These are phyloP conservation scores for Candida pseudoviswanathii DNA, from an alignment of 1,139 yeast genomes.

Conservation along the genomic window DNA sequence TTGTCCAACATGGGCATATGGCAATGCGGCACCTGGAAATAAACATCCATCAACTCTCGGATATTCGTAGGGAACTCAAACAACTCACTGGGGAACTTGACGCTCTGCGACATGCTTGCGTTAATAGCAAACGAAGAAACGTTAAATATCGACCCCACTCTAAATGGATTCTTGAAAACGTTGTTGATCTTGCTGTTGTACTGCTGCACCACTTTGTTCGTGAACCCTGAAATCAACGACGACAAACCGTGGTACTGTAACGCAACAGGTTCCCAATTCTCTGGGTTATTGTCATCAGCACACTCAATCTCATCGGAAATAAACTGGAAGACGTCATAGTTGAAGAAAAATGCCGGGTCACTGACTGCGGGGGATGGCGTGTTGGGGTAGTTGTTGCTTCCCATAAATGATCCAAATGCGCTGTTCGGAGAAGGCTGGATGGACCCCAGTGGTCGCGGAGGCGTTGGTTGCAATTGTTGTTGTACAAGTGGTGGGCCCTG, in stretches of 20 bases:
- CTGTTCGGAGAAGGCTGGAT: background rate
- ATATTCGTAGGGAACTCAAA: constrained; percentile 22
- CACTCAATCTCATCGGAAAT: constrained; percentile 22
- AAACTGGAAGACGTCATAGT: constrained; percentile 22
- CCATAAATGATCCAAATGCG: constrained; percentile 3
- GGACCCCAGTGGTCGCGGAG: constrained; percentile 1
- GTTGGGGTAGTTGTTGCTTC: constrained; percentile 5
- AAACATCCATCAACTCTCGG: constrained; percentile 19
- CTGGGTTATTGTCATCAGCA: constrained; percentile 7
- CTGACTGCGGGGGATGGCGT: constrained; percentile 12
- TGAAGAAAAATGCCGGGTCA: constrained; percentile 22
- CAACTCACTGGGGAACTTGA: constrained; percentile 20
- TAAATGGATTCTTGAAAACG: constrained; percentile 21
- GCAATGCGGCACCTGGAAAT: constrained; percentile 23
- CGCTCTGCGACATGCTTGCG: constrained; percentile 18
- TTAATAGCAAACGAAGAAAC: constrained; percentile 22
- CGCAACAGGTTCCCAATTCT: constrained; percentile 24
- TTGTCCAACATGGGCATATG: constrained; percentile 27
- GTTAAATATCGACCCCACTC: constrained; percentile 28
- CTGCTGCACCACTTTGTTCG: constrained; percentile 18
- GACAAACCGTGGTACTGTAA: constrained; percentile 27
- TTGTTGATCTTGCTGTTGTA: constrained; percentile 12
- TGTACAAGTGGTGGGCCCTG: background rate
- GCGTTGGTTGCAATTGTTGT: constrained; percentile 9
- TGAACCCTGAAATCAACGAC: constrained; percentile 25